Conservation (phyloP, 164 flowering plant genomes). For the Vitis rotundifolia region DNA sequence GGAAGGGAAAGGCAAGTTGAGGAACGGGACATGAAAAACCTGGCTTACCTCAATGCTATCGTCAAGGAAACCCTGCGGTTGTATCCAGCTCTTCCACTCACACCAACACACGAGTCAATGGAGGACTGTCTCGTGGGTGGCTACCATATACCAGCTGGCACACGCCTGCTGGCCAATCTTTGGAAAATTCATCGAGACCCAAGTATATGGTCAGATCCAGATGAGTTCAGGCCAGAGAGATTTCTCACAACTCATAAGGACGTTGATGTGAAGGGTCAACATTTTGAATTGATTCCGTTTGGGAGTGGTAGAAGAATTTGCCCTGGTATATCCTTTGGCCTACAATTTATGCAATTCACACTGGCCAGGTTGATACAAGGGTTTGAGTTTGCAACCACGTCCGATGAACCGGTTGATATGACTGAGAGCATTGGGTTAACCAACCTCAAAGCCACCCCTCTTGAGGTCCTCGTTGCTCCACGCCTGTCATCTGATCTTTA, state of each 20-base stretch:
- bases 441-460: constrained; percentile 27
- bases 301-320: constrained; percentile 22
- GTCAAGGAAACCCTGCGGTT: constrained; percentile 28
- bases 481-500: constrained; percentile 18
- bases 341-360: constrained; percentile 6
- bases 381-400: constrained; percentile 15
- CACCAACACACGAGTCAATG: not conserved
- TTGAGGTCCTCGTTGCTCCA: constrained; percentile 20
- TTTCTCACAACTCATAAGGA: constrained; percentile 16
- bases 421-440: constrained; percentile 19
- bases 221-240: constrained; percentile 31
- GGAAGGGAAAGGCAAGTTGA: constrained; percentile 31
- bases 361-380: constrained; percentile 23
- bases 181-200: constrained; percentile 24
- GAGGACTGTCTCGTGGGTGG: constrained; percentile 23
- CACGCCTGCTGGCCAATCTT: constrained; percentile 13
- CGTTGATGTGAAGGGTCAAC: constrained; percentile 17
- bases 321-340: constrained; percentile 15
- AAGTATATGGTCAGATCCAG: constrained; percentile 24
- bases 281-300: constrained; percentile 26
- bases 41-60: constrained; percentile 28
- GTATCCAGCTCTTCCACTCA: constrained; percentile 18
- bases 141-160: constrained; percentile 16
- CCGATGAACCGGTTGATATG: constrained; percentile 18
- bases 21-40: constrained; percentile 24